Conservation (phyloP, 805 yeast species). For the Metschnikowia vanudenii region DNA sequence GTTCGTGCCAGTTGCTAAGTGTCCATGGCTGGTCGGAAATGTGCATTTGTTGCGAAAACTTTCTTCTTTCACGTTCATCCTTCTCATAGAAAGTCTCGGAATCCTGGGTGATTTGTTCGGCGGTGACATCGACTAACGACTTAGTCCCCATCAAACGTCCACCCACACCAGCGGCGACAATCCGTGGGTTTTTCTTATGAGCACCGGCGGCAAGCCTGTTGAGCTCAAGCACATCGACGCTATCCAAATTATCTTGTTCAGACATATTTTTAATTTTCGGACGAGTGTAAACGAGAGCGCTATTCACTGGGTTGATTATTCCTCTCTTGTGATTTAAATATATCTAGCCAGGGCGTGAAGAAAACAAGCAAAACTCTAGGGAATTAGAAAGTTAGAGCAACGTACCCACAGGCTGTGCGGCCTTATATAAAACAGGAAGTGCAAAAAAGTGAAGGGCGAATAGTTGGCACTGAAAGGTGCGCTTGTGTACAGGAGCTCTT, state of each 20-base stretch:
- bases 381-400: no score
- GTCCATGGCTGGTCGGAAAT: constrained; percentile 84
- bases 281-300: no score
- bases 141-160: constrained; percentile 83
- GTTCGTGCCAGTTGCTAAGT: constrained; percentile 63
- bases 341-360: no score
- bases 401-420: no score
- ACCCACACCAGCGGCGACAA: constrained; percentile 75
- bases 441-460: no score
- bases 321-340: no score
- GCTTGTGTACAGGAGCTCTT: not conserved
- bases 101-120: constrained; percentile 57
- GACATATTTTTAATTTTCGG: constrained; percentile 11
- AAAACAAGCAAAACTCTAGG: no score
- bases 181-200: constrained; percentile 64
- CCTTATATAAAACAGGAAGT: no score
- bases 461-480: no score
- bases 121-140: constrained; percentile 64
- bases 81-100: constrained; percentile 39
- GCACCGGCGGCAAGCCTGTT: constrained; percentile 83
- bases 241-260: constrained; percentile 23
- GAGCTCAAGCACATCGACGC: constrained; percentile 63
- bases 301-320: no score
- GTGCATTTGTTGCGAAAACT: constrained; percentile 46
- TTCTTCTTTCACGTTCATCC: constrained; percentile 39